Evolutionary conservation across 164 flowering plant genomes (phyloP), one percentile per base, ranked within the genome.

Genomic region (Sextonia rubra): DNA sequence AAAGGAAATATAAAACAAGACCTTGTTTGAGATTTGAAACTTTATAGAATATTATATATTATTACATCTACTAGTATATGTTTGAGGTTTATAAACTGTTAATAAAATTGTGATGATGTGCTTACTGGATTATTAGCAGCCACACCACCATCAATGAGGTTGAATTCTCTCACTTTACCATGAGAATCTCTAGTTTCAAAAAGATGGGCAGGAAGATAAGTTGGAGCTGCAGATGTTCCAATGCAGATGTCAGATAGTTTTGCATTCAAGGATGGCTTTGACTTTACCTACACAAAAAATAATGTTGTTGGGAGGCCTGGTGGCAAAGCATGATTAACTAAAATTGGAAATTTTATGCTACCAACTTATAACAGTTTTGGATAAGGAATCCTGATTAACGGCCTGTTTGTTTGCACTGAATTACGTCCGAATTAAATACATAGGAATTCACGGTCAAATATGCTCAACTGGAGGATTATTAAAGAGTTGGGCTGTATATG

Each of bases 161-260:
- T 70, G 76, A 77, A 82, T 26, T 77, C 80, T 47, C 78, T 69
- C 30, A 64, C 70, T 32, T 66, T 69, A 29, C 80, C 80, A 3
- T 73, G 52, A 15, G 70, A 5, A 37, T 77, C 63, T 37, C 63
- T 62, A 20, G 30, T 75, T 62, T 78, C 23, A 56, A 83, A 83
- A 30, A 60, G 71, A 62, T 80, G 64, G 25, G 85, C 82, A 4
- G 85, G 83, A 14, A 83, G 71, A 64, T 78, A 83, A 3, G 85
- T 80, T 65, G 85, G 83, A 4, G 85, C 83, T 1, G 85, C 80
- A 7, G 85, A 80, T 8, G 85, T 80, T 37, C 77, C 72, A 12
- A 83, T 79, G 73, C 83, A 83, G 61, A 79, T 79, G 62, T 83
- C 85, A 3, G 82, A 74, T 48, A 80, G 77, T 20, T 37, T n/a